Evolutionary conservation across 2,329 filamentous ascomycete species (phyloP).

Genomic region (Ophiostoma perfectum): DNA sequence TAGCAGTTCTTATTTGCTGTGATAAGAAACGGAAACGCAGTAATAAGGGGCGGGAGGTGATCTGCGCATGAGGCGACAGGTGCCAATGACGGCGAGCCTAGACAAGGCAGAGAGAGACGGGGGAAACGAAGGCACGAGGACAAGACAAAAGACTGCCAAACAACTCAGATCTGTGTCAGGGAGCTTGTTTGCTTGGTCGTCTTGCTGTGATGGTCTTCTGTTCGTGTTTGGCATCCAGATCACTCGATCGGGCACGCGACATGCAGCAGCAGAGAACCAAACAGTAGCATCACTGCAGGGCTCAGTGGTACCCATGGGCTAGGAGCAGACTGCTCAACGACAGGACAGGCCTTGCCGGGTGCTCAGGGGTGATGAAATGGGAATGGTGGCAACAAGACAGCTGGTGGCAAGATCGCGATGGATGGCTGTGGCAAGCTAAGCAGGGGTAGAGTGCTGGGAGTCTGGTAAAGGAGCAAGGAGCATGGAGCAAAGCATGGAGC

Average conservation of each 20-base stretch:
- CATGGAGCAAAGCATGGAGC: background rate
- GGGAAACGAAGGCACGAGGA: too few species aligned
- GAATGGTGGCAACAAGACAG: background rate
- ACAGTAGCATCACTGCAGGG: background rate
- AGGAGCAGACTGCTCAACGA: background rate
- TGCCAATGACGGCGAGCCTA: too few species aligned
- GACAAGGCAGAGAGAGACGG: too few species aligned
- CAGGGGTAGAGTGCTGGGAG: background rate
- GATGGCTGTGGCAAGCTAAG: background rate
- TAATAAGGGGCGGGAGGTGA: constrained; percentile 19
- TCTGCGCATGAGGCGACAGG: constrained; percentile 10
- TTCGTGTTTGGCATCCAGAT: background rate
- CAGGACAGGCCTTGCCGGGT: background rate
- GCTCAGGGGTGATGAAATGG: constrained; percentile 1
- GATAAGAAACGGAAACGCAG: constrained; percentile 18
- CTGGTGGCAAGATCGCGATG: background rate
- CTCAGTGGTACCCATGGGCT: background rate
- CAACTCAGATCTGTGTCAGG: background rate
- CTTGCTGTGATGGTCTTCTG: background rate
- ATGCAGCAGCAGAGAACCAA: background rate
- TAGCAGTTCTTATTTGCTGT: constrained; percentile 22
- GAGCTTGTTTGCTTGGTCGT: background rate
- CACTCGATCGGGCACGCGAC: background rate
- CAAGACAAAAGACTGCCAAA: background rate
- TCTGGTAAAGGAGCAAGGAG: background rate